A percentile compares a stretch with the other conserved stretches of the same genome.
These are phyloP conservation scores for Ammopiptanthus mongolicus DNA, from an alignment of 306 rosid species.

Conservation along the genomic window DNA sequence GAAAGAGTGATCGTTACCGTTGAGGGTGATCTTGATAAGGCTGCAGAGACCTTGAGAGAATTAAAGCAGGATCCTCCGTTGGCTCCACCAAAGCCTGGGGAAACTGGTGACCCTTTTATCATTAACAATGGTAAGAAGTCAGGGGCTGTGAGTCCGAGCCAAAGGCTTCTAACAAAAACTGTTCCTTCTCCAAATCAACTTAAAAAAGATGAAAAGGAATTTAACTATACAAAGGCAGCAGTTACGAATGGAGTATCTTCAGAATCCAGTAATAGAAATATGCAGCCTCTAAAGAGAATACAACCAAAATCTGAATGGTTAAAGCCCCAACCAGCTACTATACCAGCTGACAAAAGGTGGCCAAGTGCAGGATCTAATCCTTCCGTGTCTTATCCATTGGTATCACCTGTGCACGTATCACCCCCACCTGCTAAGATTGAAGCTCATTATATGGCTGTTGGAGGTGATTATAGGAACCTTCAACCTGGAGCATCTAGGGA, in stretches of 20 bases:
- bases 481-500: slow-evolving; percentile 68
- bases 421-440: slow-evolving; percentile 61
- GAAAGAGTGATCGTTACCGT: slow-evolving; percentile 80
- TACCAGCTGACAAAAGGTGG: slow-evolving; percentile 69
- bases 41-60: slow-evolving; percentile 66
- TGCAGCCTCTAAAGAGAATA: slow-evolving; percentile 64
- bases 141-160: slow-evolving; percentile 42
- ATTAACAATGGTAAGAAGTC: slow-evolving; percentile 57
- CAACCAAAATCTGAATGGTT: slow-evolving; percentile 80
- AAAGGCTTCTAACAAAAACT: slow-evolving; percentile 53
- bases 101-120: slow-evolving; percentile 68
- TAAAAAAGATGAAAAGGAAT: slow-evolving; percentile 69
- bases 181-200: slow-evolving; percentile 45
- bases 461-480: slow-evolving; percentile 61
- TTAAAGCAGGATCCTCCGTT: slow-evolving; percentile 55
- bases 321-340: slow-evolving; percentile 51
- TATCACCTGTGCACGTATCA: slow-evolving; percentile 55
- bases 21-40: slow-evolving; percentile 92
- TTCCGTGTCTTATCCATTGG: slow-evolving; percentile 60
- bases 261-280: slow-evolving; percentile 53
- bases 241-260: slow-evolving; percentile 43
- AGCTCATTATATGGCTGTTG: slow-evolving; percentile 49
- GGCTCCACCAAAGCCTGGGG: slow-evolving; percentile 69
- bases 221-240: slow-evolving; percentile 72
- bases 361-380: slow-evolving; percentile 53